Base-by-base conservation (phyloP, 768 basidiomycete genomes). In the Naganishia vishniacii region DNA sequence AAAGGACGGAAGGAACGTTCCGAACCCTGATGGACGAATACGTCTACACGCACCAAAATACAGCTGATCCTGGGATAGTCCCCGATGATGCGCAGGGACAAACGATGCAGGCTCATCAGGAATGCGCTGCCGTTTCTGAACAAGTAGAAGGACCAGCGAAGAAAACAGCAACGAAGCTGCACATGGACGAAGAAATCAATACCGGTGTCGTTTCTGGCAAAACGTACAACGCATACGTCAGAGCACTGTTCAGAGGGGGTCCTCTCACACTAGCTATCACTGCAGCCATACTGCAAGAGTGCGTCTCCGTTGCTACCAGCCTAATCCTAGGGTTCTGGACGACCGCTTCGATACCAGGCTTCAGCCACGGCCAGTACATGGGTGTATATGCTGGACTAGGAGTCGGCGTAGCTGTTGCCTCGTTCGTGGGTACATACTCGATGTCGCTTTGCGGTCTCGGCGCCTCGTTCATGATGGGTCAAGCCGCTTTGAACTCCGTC, bases 261-360 rank as follows among this genome's bases (percentile, higher is more conserved):
- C 69, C 73, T 2, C 82, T 83, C 0, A 25, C 82, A 12, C 78
- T 86, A 16, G 56, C 83, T 0, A 23, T 74, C 0, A 68, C 84
- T 16, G 72, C 86, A 8, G 9, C 47, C 13, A 67, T 80, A 4
- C 48, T 86, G 0, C 75, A 75, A 12, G 84, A 88, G 71, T 80
- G 72, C 1, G 78, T 83, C 20, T 77, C 80, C 71, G 86, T 88
- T 32, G 83, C 81, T 0, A 85, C 83, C 67, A 85, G 82, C 32
- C 73, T 90, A 4, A 84, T 86, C 78, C 80, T 90, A 20, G 87
- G 87, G 0, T 88, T 85, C 68, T 90, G 88, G 88, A 84, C 85
- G 0, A 79, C 80, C 0, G 64, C 78, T 18, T 82, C 78, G n/a
- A 82, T 88, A 18, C 64, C 68, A 5, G 81, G 83, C 1, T 86